Base-by-base conservation (phyloP, 2,329 filamentous ascomycete species). In the Sporothrix euskadiensis region DNA sequence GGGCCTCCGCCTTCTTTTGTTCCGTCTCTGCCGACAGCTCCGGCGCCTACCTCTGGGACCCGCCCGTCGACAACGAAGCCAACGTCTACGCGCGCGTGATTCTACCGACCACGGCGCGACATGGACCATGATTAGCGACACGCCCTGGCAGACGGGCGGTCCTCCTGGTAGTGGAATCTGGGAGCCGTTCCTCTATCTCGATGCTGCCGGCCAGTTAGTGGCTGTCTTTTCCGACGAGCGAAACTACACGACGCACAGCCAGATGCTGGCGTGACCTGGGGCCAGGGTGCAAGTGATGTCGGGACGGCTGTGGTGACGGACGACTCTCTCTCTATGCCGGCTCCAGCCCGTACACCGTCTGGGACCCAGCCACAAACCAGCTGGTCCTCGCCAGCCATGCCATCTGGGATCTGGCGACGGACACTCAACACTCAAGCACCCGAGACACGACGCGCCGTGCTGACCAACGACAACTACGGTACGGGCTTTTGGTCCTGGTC, bases 151-250 rank as follows among this genome's bases (percentile, higher is more conserved):
- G 49, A 39, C 16, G 9, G 68, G 49, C 10, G 68, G 41, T 7
- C 49, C 41, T 9, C 57, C 49, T 12, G 49, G 68, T 16, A 32
- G 26, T 1, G 68, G 68, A n/a, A 70, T 70, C 68, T 70, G 68
- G 68, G 68, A 70, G 68, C 49, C 68, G 7, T 57, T 70, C 19
- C 14, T 70, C 4, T 70, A 56, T 10, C 19, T 70, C 5, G 49
- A 70, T 49, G 9, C 4, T 1, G 16, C 54, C 1, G 9, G 14
- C 19, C 6, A 49, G 0, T 49, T 70, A 4, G 68, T 70, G 35
- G 68, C 68, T 35, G 68, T 70, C 19, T 70, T 70, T 26, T 70
- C 68, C 22, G 68, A 70, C 68, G 68, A 70, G 47, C 68, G 68
- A 49, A 32, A 70, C n/a, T 3, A 9, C 68, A 52, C 44, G 52